phyloP scores from a whole-genome alignment of 2,329 filamentous ascomycete genomes.

The Cercospora canescens region DNA sequence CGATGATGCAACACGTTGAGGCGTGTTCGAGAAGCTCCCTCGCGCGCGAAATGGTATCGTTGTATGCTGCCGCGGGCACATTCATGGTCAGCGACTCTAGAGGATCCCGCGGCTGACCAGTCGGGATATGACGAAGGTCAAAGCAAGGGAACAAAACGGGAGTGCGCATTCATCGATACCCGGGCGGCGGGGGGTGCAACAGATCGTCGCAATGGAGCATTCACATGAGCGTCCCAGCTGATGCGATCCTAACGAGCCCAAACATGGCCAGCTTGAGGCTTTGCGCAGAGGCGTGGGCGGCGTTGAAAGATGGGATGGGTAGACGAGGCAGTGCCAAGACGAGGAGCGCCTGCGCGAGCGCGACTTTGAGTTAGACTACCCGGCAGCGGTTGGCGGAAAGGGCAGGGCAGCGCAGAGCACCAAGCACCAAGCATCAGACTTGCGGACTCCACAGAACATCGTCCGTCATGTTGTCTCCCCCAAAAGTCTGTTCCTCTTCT shows the following conservation, averaged over 20 bases:
- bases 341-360: neutral
- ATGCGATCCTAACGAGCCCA: slow-evolving; percentile 27
- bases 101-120: neutral
- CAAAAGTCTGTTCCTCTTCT: slow-evolving; percentile 7
- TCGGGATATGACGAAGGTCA: slow-evolving; percentile 5
- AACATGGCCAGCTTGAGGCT: slow-evolving; percentile 19
- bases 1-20: neutral
- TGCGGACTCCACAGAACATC: neutral
- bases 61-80: neutral
- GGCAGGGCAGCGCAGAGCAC: neutral
- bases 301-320: neutral
- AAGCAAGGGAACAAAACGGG: slow-evolving; percentile 13
- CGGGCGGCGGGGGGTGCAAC: neutral
- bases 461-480: neutral
- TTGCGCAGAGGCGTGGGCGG: neutral
- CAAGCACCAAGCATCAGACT: neutral
- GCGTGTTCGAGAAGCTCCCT: neutral
- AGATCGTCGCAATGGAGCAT: neutral
- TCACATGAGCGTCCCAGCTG: neutral
- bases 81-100: neutral
- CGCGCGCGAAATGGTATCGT: neutral
- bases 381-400: slow-evolving; percentile 1
- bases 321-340: slow-evolving; percentile 4
- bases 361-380: neutral
- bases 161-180: neutral